Evolutionary conservation across 2,329 filamentous ascomycete genomes (phyloP).

Genomic region (Diaporthe ilicicola): DNA sequence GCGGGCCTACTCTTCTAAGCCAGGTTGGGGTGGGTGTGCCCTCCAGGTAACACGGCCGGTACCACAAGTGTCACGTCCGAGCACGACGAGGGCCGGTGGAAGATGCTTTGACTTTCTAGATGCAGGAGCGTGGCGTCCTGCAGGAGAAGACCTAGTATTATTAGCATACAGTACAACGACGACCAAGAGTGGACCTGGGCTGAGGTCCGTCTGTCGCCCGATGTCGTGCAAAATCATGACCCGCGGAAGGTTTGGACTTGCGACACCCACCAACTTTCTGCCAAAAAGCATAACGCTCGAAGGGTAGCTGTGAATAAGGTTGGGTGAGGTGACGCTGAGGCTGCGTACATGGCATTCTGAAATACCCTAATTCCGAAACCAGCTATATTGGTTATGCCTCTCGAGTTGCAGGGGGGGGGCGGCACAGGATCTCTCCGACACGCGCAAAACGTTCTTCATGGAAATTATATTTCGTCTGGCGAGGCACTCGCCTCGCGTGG

Average conservation of each 20-base stretch:
- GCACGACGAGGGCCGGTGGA: not conserved
- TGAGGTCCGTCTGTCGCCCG: conserved; percentile 16
- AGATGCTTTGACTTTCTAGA: conserved; percentile 16
- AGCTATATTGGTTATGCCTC: conserved; percentile 1
- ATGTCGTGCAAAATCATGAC: conserved; percentile 4
- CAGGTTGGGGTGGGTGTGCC: not conserved
- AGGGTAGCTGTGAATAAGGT: not conserved
- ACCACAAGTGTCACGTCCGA: conserved; percentile 24
- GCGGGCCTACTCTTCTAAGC: not conserved
- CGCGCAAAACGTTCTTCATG: not conserved
- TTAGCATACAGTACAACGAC: too few relatives aligned
- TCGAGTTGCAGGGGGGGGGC: not conserved
- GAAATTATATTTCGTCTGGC: not conserved
- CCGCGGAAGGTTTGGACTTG: conserved; percentile 17
- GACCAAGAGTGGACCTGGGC: not conserved
- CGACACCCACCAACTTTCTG: not conserved
- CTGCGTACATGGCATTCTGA: conserved; percentile 3
- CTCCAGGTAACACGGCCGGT: not conserved
- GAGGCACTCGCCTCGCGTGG: not conserved
- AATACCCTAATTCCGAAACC: not conserved
- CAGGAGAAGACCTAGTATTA: conserved; percentile 11
- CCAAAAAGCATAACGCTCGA: not conserved
- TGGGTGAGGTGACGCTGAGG: conserved; percentile 7
- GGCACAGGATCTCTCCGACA: not conserved
- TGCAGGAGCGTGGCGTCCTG: conserved; percentile 11